phyloP scores from a whole-genome alignment of 371 early-diverging fungal species.

The Mucor plumbeus region DNA sequence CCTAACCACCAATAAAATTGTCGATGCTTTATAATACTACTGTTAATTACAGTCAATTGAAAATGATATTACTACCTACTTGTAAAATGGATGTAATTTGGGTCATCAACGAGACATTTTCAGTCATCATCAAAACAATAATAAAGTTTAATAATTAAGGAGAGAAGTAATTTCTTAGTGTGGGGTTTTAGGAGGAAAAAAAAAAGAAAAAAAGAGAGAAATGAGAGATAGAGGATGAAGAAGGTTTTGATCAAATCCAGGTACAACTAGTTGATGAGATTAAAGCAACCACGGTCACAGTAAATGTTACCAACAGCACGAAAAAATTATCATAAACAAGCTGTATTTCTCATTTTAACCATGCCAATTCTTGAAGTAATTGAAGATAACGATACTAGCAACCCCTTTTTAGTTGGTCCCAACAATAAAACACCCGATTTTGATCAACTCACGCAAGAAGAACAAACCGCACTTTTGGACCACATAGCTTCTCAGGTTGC shows the following conservation, averaged over 20 bases:
- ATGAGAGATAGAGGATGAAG: background rate
- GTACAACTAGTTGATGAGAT: background rate
- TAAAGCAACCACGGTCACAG: constrained; percentile 10
- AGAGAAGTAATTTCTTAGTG: background rate
- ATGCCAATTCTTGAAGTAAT: constrained; percentile 33
- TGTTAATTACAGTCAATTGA: background rate
- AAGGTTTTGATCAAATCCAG: background rate
- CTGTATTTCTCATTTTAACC: background rate
- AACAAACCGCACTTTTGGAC: constrained; percentile 36
- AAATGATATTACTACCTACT: constrained; percentile 9
- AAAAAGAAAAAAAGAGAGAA: background rate
- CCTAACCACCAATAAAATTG: constrained; percentile 66
- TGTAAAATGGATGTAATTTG: constrained; percentile 6
- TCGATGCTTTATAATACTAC: constrained; percentile 40
- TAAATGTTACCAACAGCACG: background rate
- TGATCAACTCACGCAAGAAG: constrained; percentile 35
- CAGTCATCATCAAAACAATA: constrained; percentile 16
- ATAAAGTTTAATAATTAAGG: background rate
- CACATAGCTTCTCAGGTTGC: constrained; percentile 38
- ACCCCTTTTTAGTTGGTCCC: constrained; percentile 11
- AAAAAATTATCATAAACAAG: background rate
- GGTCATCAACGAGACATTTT: constrained; percentile 16
- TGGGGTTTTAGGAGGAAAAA: constrained; percentile 6
- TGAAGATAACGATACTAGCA: constrained; percentile 18
- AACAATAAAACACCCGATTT: constrained; percentile 11